These are phyloP conservation scores for Uromyces viciae-fabae DNA, from an alignment of 1,284 basidiomycete genomes.

Conservation along the genomic window DNA sequence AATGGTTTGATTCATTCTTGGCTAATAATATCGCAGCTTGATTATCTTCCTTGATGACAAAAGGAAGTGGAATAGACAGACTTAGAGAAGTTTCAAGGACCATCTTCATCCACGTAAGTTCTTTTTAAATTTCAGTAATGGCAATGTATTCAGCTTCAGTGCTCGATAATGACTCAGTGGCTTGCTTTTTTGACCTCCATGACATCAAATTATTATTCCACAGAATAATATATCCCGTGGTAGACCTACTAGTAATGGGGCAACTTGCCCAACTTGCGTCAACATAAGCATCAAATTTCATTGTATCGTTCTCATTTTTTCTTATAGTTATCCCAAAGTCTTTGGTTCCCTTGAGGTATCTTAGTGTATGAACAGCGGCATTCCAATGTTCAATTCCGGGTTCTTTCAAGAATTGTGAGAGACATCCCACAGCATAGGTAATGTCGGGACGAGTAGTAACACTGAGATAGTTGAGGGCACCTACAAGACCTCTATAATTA, in stretches of 20 bases:
- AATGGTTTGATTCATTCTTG: slow-evolving; percentile 42
- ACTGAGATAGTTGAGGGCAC: too few species aligned
- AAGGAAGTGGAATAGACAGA: slow-evolving; percentile 35
- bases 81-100: slow-evolving; percentile 49
- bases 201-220: slow-evolving; percentile 53
- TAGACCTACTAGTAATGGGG: slow-evolving; percentile 52
- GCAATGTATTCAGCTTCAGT: too few species aligned
- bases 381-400: neutral
- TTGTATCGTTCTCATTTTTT: neutral
- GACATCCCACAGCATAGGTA: neutral
- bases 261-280: slow-evolving; percentile 56
- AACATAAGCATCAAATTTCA: neutral
- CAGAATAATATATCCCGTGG: slow-evolving; percentile 56
- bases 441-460: neutral
- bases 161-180: slow-evolving; percentile 55
- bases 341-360: neutral
- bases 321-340: too few species aligned
- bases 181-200: slow-evolving; percentile 58
- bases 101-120: slow-evolving; percentile 56
- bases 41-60: slow-evolving; percentile 51
- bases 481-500: too few species aligned
- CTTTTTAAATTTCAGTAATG: too few species aligned
- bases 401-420: slow-evolving; percentile 2
- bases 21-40: slow-evolving; percentile 49
- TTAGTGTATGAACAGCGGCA: neutral